Percentiles rank a stretch among this genome's conserved stretches.
Evolutionary conservation across 2,329 filamentous ascomycete genomes (phyloP).

Genomic region (Claviceps sp.): DNA sequence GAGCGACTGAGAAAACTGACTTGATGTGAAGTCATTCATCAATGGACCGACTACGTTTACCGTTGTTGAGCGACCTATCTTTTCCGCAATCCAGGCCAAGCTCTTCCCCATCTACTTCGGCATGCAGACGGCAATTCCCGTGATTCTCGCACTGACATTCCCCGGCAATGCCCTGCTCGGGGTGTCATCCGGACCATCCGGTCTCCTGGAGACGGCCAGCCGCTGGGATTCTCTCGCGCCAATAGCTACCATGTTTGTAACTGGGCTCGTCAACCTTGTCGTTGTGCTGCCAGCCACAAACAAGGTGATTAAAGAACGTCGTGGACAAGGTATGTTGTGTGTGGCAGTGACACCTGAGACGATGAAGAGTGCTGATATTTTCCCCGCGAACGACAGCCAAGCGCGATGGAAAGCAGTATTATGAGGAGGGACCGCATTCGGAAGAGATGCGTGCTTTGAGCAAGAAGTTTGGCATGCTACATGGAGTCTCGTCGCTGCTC

Average conservation of each 20-base stretch:
- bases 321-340: conserved; percentile 54
- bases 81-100: conserved; percentile 64
- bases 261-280: conserved; percentile 55
- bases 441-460: conserved; percentile 73
- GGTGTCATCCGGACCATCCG: conserved; percentile 33
- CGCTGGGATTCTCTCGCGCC: conserved; percentile 53
- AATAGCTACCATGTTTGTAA: conserved; percentile 55
- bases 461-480: conserved; percentile 63
- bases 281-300: conserved; percentile 65
- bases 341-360: neutral
- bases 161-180: conserved; percentile 46
- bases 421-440: conserved; percentile 66
- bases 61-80: conserved; percentile 64
- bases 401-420: conserved; percentile 77
- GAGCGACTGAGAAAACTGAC: neutral
- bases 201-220: conserved; percentile 47
- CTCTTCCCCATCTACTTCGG: conserved; percentile 85
- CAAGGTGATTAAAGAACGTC: conserved; percentile 59
- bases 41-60: conserved; percentile 64
- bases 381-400: conserved; percentile 41
- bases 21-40: conserved; percentile 49
- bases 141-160: conserved; percentile 65
- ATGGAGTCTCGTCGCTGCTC: conserved; percentile 67
- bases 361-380: conserved; percentile 8
- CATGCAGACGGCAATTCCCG: conserved; percentile 64